These are phyloP conservation scores for Colletotrichum noveboracense DNA, from an alignment of 2,329 filamentous ascomycete genomes.

Conservation along the genomic window DNA sequence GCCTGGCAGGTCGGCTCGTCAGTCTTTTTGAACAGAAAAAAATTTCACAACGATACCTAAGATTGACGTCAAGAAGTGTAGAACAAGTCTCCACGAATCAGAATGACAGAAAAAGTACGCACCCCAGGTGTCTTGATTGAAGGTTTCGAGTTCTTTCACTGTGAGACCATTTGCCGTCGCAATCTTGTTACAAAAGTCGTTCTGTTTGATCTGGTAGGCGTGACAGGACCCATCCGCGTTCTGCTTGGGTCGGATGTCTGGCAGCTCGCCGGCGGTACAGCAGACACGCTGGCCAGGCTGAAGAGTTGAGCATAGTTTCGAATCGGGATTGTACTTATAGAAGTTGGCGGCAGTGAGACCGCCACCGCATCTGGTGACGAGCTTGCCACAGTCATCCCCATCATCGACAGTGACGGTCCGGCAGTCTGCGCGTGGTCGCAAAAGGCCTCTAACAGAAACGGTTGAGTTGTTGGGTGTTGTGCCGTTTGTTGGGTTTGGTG, in stretches of 20 bases:
- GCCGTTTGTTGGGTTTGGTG: neutral
- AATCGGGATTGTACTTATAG: conserved; percentile 32
- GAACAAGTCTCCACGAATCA: accelerated
- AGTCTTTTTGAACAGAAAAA: neutral
- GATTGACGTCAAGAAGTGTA: neutral
- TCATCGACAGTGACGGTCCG: conserved; percentile 22
- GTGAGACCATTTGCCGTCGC: conserved; percentile 35
- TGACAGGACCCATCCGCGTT: conserved; percentile 37
- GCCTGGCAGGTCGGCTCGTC: neutral
- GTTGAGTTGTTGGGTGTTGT: neutral
- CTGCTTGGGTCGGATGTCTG: conserved; percentile 38
- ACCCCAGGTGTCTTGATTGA: conserved; percentile 46
- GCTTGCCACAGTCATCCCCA: conserved; percentile 34
- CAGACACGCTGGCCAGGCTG: conserved; percentile 38
- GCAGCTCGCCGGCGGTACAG: conserved; percentile 38
- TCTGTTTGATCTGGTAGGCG: conserved; percentile 33
- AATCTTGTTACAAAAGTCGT: conserved; percentile 39
- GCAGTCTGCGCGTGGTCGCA: conserved; percentile 22
- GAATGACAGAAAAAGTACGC: neutral
- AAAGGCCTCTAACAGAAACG: neutral
- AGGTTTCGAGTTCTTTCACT: conserved; percentile 35
- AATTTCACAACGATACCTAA: no score
- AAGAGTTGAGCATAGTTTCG: conserved; percentile 32
- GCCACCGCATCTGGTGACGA: conserved; percentile 34
- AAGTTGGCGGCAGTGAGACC: conserved; percentile 33